Conservation (phyloP, 805 yeast genomes). For the Candida vaughaniae region DNA sequence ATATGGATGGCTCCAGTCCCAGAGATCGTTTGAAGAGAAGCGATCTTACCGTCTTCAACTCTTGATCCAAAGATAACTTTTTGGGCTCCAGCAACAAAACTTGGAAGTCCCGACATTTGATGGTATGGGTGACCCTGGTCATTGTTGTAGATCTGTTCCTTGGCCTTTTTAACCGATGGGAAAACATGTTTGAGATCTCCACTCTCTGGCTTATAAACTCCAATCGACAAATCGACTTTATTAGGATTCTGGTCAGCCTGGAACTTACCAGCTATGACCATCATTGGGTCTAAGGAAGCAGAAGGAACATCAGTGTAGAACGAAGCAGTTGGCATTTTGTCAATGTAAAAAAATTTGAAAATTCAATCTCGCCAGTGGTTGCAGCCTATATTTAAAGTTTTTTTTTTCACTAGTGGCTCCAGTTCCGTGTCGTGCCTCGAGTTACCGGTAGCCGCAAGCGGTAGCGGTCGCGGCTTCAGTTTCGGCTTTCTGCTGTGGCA, state of each 20-base stretch:
- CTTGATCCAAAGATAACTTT: conserved; percentile 27
- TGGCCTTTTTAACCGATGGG: conserved; percentile 39
- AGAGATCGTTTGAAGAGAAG: conserved; percentile 38
- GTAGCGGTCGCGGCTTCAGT: no score
- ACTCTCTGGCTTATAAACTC: conserved; percentile 44
- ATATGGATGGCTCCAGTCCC: conserved; percentile 45
- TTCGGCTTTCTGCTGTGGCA: no score
- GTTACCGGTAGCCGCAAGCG: no score
- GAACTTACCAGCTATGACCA: conserved; percentile 19
- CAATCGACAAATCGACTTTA: conserved; percentile 44
- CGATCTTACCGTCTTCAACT: conserved; percentile 25
- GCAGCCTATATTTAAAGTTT: no score
- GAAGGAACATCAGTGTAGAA: conserved; percentile 10
- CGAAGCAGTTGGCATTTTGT: conserved; percentile 12
- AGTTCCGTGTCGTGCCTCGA: no score
- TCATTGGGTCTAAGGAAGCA: conserved; percentile 30
- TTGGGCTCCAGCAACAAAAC: conserved; percentile 33
- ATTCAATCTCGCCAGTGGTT: no score
- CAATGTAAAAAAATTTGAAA: no score
- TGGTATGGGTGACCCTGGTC: conserved; percentile 49
- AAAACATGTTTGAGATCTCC: conserved; percentile 34
- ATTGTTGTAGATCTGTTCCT: conserved; percentile 26
- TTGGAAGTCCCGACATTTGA: conserved; percentile 41
- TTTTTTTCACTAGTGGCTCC: no score
- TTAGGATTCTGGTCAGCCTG: conserved; percentile 26